phyloP scores from a whole-genome alignment of 371 early-diverging fungal genomes.

The Phascolomyces articulosus region DNA sequence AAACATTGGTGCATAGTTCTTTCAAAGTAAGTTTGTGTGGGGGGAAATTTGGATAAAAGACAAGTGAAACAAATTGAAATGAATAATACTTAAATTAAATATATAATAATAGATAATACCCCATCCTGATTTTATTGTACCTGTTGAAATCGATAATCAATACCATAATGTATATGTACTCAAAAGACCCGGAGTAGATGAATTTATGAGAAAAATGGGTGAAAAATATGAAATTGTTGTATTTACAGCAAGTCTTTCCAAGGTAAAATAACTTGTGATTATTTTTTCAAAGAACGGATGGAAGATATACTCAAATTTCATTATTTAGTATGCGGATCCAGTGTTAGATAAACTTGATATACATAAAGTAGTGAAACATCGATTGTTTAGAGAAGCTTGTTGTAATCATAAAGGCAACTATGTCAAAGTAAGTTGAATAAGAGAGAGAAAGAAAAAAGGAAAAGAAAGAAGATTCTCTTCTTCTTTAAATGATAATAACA shows the following conservation, averaged over 20 bases:
- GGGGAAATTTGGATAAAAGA: too few relatives aligned
- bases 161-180: conserved; percentile 94
- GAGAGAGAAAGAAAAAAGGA: not conserved
- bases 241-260: conserved; percentile 94
- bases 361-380: conserved; percentile 82
- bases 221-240: conserved; percentile 93
- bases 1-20: conserved; percentile 68
- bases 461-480: not conserved
- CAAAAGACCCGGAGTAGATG: conserved; percentile 96
- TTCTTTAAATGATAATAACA: too few relatives aligned
- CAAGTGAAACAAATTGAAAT: not conserved
- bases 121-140: conserved; percentile 85
- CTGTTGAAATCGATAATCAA: conserved; percentile 90
- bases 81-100: not conserved
- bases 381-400: conserved; percentile 95
- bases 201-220: conserved; percentile 87
- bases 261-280: conserved; percentile 55
- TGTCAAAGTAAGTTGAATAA: conserved; percentile 96
- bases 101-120: conserved; percentile 63
- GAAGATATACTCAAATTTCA: not conserved
- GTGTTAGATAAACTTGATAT: conserved; percentile 93
- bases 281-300: not conserved
- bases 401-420: conserved; percentile 93
- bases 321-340: conserved; percentile 93
- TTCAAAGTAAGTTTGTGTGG: conserved; percentile 50